phyloP scores from a whole-genome alignment of 2,329 filamentous ascomycete genomes.

The Aspergillus tanneri region DNA sequence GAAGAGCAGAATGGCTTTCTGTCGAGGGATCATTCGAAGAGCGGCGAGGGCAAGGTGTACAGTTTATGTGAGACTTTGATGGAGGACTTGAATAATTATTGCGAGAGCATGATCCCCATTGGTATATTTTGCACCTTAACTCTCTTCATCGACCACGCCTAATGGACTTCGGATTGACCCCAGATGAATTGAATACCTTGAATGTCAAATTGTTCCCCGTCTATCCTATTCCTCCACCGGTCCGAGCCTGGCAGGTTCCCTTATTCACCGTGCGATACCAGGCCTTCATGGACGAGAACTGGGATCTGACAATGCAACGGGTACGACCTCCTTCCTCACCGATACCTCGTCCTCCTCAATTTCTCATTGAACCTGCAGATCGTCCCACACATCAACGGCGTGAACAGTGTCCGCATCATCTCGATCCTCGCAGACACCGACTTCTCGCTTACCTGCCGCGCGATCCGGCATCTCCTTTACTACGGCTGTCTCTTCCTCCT shows the following conservation, averaged over 20 bases:
- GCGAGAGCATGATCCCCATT: conserved; percentile 97
- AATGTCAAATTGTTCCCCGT: conserved; percentile 95
- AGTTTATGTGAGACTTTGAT: conserved; percentile 81
- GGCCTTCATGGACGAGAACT: conserved; percentile 54
- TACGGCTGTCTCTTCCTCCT: conserved; percentile 88
- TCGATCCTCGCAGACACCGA: conserved; percentile 82
- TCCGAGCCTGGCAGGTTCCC: conserved; percentile 88
- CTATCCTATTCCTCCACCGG: conserved; percentile 70
- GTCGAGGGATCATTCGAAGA: conserved; percentile 45
- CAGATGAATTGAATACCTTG: conserved; percentile 88
- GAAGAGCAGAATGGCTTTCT: conserved; percentile 89
- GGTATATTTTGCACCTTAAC: conserved; percentile 54
- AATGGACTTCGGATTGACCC: conserved; percentile 3
- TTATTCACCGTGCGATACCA: conserved; percentile 63
- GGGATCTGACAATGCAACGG: conserved; percentile 55
- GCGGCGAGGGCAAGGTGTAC: conserved; percentile 54
- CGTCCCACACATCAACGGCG: conserved; percentile 82
- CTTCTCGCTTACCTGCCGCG: conserved; percentile 78
- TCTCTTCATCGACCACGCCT: conserved; percentile 1
- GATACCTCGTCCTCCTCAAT: too few species aligned
- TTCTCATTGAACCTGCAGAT: conserved; percentile 50
- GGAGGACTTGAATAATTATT: conserved; percentile 94
- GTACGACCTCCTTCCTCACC: conserved; percentile 26
- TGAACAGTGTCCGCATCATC: conserved; percentile 85
- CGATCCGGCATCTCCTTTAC: conserved; percentile 84